A percentile compares a stretch with the other conserved stretches of the same genome.
These are phyloP conservation scores for Meredithiella fracta DNA, from an alignment of 2,329 filamentous ascomycete species.

Conservation along the genomic window DNA sequence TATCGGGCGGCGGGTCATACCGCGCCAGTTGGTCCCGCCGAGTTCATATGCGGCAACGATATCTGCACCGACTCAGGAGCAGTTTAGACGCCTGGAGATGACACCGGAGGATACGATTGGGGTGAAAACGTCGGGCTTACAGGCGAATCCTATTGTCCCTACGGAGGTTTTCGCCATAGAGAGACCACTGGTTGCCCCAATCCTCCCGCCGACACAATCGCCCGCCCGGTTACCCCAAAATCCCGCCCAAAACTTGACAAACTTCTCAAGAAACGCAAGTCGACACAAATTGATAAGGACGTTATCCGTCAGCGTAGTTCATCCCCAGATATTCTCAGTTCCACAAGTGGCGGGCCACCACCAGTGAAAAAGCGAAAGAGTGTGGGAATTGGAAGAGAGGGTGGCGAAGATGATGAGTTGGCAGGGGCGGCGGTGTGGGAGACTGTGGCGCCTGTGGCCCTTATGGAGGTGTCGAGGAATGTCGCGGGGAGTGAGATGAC, in stretches of 20 bases:
- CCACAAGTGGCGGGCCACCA: neutral
- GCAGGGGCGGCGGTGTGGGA: neutral
- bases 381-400: neutral
- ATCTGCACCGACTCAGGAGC: neutral
- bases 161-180: neutral
- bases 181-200: neutral
- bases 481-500: neutral
- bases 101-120: neutral
- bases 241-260: neutral
- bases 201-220: neutral
- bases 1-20: neutral
- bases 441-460: slow-evolving; percentile 5
- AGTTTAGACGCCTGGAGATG: neutral
- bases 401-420: neutral
- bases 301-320: neutral
- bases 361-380: slow-evolving; percentile 1
- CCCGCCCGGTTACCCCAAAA: neutral
- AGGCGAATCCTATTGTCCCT: neutral
- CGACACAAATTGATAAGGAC: neutral
- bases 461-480: slow-evolving; percentile 16
- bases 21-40: neutral
- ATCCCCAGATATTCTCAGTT: neutral
- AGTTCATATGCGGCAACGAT: neutral
- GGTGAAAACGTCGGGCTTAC: neutral
- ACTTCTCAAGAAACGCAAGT: slow-evolving; percentile 1